Base-by-base conservation (phyloP, 2,329 filamentous ascomycete genomes). In the Paraphoma chrysanthemicola region DNA sequence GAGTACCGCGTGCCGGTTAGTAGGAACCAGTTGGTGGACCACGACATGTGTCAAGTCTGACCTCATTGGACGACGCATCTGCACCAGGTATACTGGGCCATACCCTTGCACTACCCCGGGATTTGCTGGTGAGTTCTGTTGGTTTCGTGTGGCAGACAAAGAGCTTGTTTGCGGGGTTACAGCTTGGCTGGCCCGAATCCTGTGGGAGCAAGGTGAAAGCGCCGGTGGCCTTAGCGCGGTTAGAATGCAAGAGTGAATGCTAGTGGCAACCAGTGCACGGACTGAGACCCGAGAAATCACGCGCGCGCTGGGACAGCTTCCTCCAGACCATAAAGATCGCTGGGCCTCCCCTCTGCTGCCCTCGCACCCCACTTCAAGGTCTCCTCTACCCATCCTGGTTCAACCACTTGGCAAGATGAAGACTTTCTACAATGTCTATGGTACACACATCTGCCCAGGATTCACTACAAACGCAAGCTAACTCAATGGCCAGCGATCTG, bases 381-480 rank as follows among this genome's bases (percentile, higher is more conserved):
- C 56, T 33, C 36, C 18, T 55, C 56, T 43, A 57, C 48, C 56
- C 42, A 60, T n/a, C 16, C 48, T 59, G 43, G 50, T 51, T 44
- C 48, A 53, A 47, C 44, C 53, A 50, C 54, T 61, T 60, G 64
- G 56, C 64, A 69, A 66, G 56, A 75, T 75, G 72, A 73, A 72
- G 61, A 74, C 70, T 14, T 73, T 71, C 61, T 76, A 76, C 57
- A 87, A 85, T 69, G 79, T 87, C 47, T 88, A 88, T 71, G 79
- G 50, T 46, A 46, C 41, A 43, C 18, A 4, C 9, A 17, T 10
- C 5, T 30, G 28, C 6, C 11, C 47, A 23, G 6, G 10, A 31
- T 7, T 23, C 5, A 14, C 14, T 18, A 30, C 16, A 30, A n/a
- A 30, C 1, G 12, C 14, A 31, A 17, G 17, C 50, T 52, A 38